A percentile compares a stretch with the other conserved stretches of the same genome.
phyloP scores from a whole-genome alignment of 495 filamentous ascomycete genomes.

The Cercophora samala region DNA sequence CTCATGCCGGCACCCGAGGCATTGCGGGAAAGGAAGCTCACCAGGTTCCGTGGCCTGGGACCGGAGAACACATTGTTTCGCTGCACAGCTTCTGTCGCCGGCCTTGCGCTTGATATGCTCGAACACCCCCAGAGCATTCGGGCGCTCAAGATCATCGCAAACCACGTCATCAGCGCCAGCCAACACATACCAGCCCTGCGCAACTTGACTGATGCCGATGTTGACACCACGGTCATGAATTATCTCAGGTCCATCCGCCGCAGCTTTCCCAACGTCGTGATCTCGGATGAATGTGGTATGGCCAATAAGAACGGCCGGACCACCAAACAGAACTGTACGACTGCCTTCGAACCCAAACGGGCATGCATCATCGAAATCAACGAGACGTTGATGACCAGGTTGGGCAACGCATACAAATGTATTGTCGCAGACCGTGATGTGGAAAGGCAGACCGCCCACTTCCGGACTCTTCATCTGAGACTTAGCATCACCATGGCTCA shows the following conservation, averaged over 20 bases:
- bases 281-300: slow-evolving; percentile 9
- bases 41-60: background rate
- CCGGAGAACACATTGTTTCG: background rate
- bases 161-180: background rate
- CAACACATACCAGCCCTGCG: background rate
- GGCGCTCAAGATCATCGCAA: background rate
- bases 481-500: slow-evolving; percentile 11
- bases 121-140: background rate
- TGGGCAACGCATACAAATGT: background rate
- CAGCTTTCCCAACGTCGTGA: slow-evolving; percentile 10
- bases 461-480: slow-evolving; percentile 4
- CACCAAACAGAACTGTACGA: slow-evolving; percentile 6
- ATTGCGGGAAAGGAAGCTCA: background rate
- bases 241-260: slow-evolving; percentile 1
- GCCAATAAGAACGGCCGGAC: slow-evolving; percentile 12
- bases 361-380: slow-evolving; percentile 8
- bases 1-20: background rate
- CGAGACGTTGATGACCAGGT: background rate
- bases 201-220: background rate
- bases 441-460: background rate
- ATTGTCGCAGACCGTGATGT: background rate
- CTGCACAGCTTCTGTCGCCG: background rate
- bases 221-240: background rate
- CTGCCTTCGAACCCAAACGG: background rate
- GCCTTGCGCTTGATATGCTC: slow-evolving; percentile 5